These are phyloP conservation scores for Lipomyces chichibuensis DNA, from an alignment of 805 yeast genomes.

Conservation along the genomic window DNA sequence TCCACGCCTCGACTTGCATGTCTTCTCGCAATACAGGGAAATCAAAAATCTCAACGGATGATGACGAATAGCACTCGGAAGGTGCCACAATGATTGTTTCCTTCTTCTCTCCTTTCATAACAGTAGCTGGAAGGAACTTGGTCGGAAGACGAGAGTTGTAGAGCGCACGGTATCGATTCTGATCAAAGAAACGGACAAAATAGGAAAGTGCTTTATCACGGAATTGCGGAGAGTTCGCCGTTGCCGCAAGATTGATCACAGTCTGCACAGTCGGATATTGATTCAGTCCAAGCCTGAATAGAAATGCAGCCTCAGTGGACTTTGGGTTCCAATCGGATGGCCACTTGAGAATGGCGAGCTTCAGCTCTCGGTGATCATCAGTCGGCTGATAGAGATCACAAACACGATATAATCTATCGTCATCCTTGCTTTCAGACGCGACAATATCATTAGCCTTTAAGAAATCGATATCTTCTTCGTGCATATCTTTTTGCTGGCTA, in stretches of 20 bases:
- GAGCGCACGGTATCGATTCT: slow-evolving; percentile 35
- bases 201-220: slow-evolving; percentile 40
- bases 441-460: slow-evolving; percentile 42
- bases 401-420: slow-evolving; percentile 34
- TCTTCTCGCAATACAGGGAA: slow-evolving; percentile 39
- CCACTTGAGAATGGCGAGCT: slow-evolving; percentile 42
- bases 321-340: slow-evolving; percentile 36
- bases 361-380: slow-evolving; percentile 37
- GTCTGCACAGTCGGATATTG: slow-evolving; percentile 38
- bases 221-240: slow-evolving; percentile 12
- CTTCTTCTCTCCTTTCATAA: slow-evolving; percentile 22
- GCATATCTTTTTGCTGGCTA: slow-evolving; percentile 39
- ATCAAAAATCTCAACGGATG: slow-evolving; percentile 39
- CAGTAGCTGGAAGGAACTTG: slow-evolving; percentile 34
- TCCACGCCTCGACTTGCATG: slow-evolving; percentile 39
- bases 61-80: slow-evolving; percentile 28
- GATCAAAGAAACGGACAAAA: slow-evolving; percentile 39
- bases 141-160: slow-evolving; percentile 11
- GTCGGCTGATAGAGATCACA: slow-evolving; percentile 44
- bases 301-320: slow-evolving; percentile 41
- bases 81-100: slow-evolving; percentile 22
- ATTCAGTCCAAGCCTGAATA: slow-evolving; percentile 42
- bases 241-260: slow-evolving; percentile 36
- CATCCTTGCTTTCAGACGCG: slow-evolving; percentile 30
- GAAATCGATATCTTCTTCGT: slow-evolving; percentile 42